phyloP scores from a whole-genome alignment of 1,139 yeast species.

The Candida gigantensis region DNA sequence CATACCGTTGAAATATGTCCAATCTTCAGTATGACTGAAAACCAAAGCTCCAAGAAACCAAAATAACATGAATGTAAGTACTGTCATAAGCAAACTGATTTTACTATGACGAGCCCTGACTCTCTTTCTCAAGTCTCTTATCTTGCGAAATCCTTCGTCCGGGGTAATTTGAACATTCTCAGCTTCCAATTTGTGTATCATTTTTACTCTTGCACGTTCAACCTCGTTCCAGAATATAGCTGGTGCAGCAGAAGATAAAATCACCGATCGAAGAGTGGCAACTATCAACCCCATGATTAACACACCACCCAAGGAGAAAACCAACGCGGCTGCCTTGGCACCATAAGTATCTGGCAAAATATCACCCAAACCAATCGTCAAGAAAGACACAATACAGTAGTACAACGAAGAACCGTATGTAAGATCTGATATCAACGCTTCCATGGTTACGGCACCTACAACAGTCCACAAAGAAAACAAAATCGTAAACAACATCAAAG shows the following conservation, averaged over 20 bases:
- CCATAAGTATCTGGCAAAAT: constrained; percentile 54
- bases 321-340: constrained; percentile 56
- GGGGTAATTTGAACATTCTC: constrained; percentile 25
- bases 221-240: constrained; percentile 64
- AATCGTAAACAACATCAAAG: constrained; percentile 69
- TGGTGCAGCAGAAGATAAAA: constrained; percentile 59
- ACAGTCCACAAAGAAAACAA: constrained; percentile 68
- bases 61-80: constrained; percentile 53
- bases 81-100: constrained; percentile 38
- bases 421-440: constrained; percentile 28
- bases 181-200: constrained; percentile 18
- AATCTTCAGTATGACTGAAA: constrained; percentile 57
- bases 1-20: constrained; percentile 69
- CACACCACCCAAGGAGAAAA: constrained; percentile 70
- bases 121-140: constrained; percentile 47
- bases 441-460: constrained; percentile 60
- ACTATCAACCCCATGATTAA: constrained; percentile 71
- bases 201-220: constrained; percentile 35
- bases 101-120: constrained; percentile 34
- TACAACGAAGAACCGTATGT: constrained; percentile 66
- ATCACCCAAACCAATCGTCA: constrained; percentile 84
- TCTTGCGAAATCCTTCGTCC: constrained; percentile 52
- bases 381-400: constrained; percentile 67
- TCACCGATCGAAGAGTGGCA: constrained; percentile 67
- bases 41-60: constrained; percentile 75